A percentile compares a stretch with the other conserved stretches of the same genome.
Evolutionary conservation across 345 rosid genomes (phyloP).

Genomic region (Camelina neglecta): DNA sequence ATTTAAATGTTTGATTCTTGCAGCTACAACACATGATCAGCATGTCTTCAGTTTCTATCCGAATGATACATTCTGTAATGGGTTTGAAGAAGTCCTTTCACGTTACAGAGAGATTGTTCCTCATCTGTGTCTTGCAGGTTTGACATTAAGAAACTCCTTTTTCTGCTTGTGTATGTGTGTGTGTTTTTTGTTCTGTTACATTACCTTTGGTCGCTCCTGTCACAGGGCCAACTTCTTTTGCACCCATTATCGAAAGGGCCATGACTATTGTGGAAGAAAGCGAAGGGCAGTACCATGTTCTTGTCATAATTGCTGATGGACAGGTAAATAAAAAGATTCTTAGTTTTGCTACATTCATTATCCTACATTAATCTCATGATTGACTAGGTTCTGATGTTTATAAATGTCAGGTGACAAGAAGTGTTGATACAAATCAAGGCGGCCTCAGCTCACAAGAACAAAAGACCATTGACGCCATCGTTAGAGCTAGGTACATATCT

Average conservation of each 20-base stretch:
- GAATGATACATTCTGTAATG: slow-evolving; percentile 66
- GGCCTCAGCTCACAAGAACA: slow-evolving; percentile 80
- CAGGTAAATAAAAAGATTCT: slow-evolving; percentile 55
- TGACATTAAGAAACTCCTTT: slow-evolving; percentile 4
- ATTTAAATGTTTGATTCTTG: slow-evolving; percentile 10
- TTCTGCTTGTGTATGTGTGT: slow-evolving; percentile 3
- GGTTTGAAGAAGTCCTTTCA: slow-evolving; percentile 79
- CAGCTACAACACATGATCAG: slow-evolving; percentile 94
- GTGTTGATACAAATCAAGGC: slow-evolving; percentile 65
- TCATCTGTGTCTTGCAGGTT: slow-evolving; percentile 76
- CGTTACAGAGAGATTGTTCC: slow-evolving; percentile 84
- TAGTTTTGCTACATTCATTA: not conserved
- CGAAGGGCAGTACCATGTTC: slow-evolving; percentile 85
- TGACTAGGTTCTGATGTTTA: not conserved
- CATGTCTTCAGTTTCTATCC: slow-evolving; percentile 77
- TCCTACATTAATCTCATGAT: not conserved
- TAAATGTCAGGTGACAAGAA: slow-evolving; percentile 73
- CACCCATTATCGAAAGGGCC: slow-evolving; percentile 82
- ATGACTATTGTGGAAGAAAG: slow-evolving; percentile 79
- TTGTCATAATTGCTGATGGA: slow-evolving; percentile 90
- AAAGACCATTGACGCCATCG: slow-evolving; percentile 81
- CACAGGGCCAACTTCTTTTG: slow-evolving; percentile 89
- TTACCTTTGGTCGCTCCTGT: not conserved
- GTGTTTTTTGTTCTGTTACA: slow-evolving; percentile 18
- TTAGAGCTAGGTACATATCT: slow-evolving; percentile 72